These are phyloP conservation scores for Mallotus nudiflorus DNA, from an alignment of 345 rosid species.

Conservation along the genomic window DNA sequence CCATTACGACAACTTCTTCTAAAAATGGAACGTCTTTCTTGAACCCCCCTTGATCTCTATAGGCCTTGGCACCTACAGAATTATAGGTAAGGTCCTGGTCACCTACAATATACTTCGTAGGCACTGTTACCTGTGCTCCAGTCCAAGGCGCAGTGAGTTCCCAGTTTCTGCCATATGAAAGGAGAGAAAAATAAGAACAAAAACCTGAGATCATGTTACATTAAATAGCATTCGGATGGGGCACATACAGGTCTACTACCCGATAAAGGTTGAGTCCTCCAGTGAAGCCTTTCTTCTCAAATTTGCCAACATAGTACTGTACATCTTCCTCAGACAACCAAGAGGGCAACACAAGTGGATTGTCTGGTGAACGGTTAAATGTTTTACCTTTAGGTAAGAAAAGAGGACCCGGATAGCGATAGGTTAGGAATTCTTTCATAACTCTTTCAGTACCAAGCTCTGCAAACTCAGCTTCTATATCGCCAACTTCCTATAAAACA, in stretches of 20 bases:
- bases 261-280: constrained; percentile 35
- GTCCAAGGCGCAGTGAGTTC: constrained; percentile 35
- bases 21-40: constrained; percentile 27
- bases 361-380: constrained; percentile 20
- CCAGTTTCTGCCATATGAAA: constrained; percentile 25
- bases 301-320: constrained; percentile 20
- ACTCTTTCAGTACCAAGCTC: constrained; percentile 19
- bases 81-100: constrained; percentile 37
- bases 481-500: constrained; percentile 20
- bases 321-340: constrained; percentile 38
- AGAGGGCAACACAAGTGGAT: constrained; percentile 22
- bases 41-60: constrained; percentile 29
- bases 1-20: constrained; percentile 36
- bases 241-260: constrained; percentile 14
- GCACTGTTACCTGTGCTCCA: constrained; percentile 22
- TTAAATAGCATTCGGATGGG: not conserved
- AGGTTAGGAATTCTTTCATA: constrained; percentile 9
- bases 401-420: constrained; percentile 16
- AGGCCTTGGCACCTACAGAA: constrained; percentile 23
- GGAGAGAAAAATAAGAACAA: not conserved
- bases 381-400: constrained; percentile 19
- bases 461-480: constrained; percentile 21
- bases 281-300: constrained; percentile 28
- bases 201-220: no score
- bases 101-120: constrained; percentile 20